Percentiles rank a stretch among this genome's conserved stretches.
These are phyloP conservation scores for Apocynum venetum DNA, from an alignment of 257 asterid genomes.

Conservation along the genomic window DNA sequence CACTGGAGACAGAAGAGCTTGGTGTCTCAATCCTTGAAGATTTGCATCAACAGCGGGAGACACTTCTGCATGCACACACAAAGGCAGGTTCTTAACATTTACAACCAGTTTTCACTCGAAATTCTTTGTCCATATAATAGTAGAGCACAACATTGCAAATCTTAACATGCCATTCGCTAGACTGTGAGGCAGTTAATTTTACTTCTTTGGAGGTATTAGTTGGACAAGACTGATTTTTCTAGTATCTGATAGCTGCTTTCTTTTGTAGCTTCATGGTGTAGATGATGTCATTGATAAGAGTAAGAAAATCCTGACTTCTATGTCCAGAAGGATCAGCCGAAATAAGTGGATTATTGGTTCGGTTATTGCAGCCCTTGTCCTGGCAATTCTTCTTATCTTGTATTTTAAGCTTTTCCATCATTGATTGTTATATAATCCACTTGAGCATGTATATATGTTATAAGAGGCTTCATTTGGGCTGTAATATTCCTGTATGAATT, in stretches of 20 bases:
- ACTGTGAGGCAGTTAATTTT: not conserved
- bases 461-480: not conserved
- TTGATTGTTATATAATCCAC: not conserved
- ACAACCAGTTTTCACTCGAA: not conserved
- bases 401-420: conserved; percentile 64
- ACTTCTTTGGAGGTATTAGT: not conserved
- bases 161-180: not conserved
- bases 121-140: not conserved
- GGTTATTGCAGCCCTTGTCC: conserved; percentile 61
- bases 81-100: conserved; percentile 44
- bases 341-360: conserved; percentile 84
- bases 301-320: conserved; percentile 74
- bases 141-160: not conserved
- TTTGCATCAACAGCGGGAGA: conserved; percentile 87
- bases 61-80: conserved; percentile 75
- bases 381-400: conserved; percentile 65
- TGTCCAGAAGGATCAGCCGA: conserved; percentile 81
- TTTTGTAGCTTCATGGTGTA: conserved; percentile 82
- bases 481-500: not conserved
- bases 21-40: conserved; percentile 88
- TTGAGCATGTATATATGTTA: not conserved
- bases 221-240: not conserved
- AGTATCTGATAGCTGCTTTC: not conserved
- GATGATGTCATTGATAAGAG: conserved; percentile 91
- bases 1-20: conserved; percentile 87